phyloP scores from a whole-genome alignment of 1,139 yeast species.

The Yarrowia galli region DNA sequence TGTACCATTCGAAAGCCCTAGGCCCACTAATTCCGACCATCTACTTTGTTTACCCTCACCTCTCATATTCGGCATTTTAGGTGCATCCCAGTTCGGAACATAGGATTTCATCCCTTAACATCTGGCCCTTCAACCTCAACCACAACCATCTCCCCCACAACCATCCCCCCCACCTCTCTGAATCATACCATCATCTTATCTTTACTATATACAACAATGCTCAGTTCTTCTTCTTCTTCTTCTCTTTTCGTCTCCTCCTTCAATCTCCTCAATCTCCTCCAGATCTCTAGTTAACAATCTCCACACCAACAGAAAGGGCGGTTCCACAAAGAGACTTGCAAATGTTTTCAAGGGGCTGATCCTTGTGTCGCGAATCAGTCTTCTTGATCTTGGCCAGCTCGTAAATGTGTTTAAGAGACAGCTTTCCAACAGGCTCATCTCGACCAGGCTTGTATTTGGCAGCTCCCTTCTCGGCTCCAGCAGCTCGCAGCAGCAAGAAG shows the following conservation, averaged over 20 bases:
- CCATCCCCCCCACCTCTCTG: background rate
- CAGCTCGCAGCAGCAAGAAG: constrained; percentile 82
- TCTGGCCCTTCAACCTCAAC: background rate
- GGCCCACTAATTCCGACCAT: too few species aligned
- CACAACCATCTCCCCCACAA: background rate
- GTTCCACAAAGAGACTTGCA: constrained; percentile 86
- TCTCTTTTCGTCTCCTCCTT: background rate
- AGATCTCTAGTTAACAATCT: constrained; percentile 70
- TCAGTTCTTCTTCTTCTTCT: background rate
- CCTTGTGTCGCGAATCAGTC: constrained; percentile 75
- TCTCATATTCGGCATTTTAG: too few species aligned
- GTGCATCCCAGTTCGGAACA: too few species aligned
- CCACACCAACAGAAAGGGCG: constrained; percentile 86
- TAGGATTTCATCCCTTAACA: too few species aligned
- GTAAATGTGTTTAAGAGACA: constrained; percentile 87
- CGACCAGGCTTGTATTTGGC: constrained; percentile 56
- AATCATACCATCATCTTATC: constrained; percentile 16
- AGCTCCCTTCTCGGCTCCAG: constrained; percentile 77
- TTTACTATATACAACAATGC: constrained; percentile 30
- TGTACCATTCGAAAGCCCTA: too few species aligned
- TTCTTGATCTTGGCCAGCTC: constrained; percentile 93
- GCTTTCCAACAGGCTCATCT: constrained; percentile 66
- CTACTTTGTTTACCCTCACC: too few species aligned
- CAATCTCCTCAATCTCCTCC: too few species aligned
- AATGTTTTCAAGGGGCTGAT: constrained; percentile 73